These are phyloP conservation scores for Podaxis carcinomalis DNA, from an alignment of 768 basidiomycete genomes.

Conservation along the genomic window DNA sequence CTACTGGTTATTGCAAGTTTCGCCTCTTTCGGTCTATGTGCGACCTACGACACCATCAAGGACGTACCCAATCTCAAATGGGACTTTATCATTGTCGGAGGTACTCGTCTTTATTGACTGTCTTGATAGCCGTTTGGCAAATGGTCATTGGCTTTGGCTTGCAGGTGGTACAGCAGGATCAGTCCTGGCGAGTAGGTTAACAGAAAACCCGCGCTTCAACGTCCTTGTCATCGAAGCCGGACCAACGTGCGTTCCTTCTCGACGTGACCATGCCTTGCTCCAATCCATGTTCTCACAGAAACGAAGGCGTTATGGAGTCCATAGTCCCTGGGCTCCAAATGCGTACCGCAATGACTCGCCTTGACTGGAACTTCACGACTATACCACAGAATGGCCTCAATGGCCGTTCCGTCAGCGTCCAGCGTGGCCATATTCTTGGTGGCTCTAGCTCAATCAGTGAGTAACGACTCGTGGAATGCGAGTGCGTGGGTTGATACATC, in stretches of 20 bases:
- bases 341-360: background rate
- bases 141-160: background rate
- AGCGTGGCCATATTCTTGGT: conserved; percentile 28
- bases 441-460: conserved; percentile 28
- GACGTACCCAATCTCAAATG: conserved; percentile 4
- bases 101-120: conserved; percentile 11
- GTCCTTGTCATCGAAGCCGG: conserved; percentile 16
- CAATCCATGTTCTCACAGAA: background rate
- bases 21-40: background rate
- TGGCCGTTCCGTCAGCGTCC: conserved; percentile 20
- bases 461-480: conserved; percentile 4
- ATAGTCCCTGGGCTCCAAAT: conserved; percentile 13
- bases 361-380: conserved; percentile 29
- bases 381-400: conserved; percentile 23
- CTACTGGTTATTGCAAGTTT: background rate
- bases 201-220: conserved; percentile 14
- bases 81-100: conserved; percentile 18
- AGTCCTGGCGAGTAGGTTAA: conserved; percentile 25
- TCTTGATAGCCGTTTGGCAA: background rate
- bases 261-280: background rate
- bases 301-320: conserved; percentile 10
- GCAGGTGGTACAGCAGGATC: conserved; percentile 26
- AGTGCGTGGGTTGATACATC: conserved; percentile 9
- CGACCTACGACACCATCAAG: conserved; percentile 5
- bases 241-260: conserved; percentile 10